These are phyloP conservation scores for Alisma plantagoaquatica DNA, from an alignment of 106 monocot genomes.

Conservation along the genomic window DNA sequence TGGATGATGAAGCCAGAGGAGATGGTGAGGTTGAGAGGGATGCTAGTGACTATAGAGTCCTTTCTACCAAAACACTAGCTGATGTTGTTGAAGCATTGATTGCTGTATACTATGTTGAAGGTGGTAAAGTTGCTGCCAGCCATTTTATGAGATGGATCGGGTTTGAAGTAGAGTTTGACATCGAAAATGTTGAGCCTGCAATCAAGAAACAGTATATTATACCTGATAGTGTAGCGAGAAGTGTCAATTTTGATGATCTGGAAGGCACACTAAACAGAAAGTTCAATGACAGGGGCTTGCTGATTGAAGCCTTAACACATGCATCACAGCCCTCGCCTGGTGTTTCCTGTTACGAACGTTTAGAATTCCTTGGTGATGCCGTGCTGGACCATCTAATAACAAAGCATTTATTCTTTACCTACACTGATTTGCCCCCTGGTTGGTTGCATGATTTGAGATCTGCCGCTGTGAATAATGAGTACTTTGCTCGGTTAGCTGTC, in stretches of 20 bases:
- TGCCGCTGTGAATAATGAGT: constrained; percentile 98
- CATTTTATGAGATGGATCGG: constrained; percentile 95
- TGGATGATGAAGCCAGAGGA: constrained; percentile 52
- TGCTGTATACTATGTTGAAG: constrained; percentile 96
- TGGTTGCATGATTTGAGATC: constrained; percentile 85
- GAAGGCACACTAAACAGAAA: constrained; percentile 53
- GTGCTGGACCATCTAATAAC: constrained; percentile 97
- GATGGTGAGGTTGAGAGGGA: constrained; percentile 92
- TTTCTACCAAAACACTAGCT: constrained; percentile 93
- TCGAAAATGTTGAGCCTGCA: constrained; percentile 31
- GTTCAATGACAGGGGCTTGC: constrained; percentile 52
- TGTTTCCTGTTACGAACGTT: constrained; percentile 84
- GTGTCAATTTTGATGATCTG: constrained; percentile 72
- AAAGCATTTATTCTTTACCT: constrained; percentile 73
- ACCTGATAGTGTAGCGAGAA: constrained; percentile 68
- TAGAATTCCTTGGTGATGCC: constrained; percentile 97
- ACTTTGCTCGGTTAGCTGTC: constrained; percentile 93
- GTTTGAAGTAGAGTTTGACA: constrained; percentile 69
- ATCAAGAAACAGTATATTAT: constrained; percentile 41
- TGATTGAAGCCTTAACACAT: constrained; percentile 94
- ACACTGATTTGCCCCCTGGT: constrained; percentile 85
- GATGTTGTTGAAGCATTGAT: constrained; percentile 98
- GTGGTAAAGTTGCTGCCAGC: constrained; percentile 75
- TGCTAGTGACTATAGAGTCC: constrained; percentile 74
- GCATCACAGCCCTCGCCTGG: constrained; percentile 97